Percentiles rank a stretch among this genome's conserved stretches.
Evolutionary conservation across 768 basidiomycete species (phyloP).

Genomic region (Neoboletus brunneissimus): DNA sequence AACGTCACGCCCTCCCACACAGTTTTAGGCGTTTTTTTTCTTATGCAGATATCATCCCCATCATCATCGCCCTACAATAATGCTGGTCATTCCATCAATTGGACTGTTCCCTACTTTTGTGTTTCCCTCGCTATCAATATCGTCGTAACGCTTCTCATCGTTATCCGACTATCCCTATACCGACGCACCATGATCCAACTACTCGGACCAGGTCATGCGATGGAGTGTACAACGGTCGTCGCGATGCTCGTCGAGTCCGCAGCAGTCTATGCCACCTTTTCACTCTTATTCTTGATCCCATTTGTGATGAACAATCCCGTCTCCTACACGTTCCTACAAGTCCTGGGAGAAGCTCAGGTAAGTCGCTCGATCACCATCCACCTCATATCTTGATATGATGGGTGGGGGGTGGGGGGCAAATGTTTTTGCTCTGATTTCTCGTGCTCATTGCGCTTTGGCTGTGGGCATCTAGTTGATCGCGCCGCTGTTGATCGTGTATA

Average conservation of each 20-base stretch:
- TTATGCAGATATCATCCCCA: constrained; percentile 26
- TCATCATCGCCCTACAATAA: constrained; percentile 26
- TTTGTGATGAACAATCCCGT: constrained; percentile 14
- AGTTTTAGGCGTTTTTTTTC: constrained; percentile 28
- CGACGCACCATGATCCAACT: constrained; percentile 17
- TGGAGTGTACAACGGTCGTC: constrained; percentile 25
- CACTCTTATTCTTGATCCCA: constrained; percentile 27
- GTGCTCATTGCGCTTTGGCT: constrained; percentile 3
- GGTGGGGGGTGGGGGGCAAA: neutral
- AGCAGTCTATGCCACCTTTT: constrained; percentile 28
- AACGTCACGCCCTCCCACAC: neutral
- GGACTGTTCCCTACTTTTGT: constrained; percentile 28
- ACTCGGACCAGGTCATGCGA: constrained; percentile 22
- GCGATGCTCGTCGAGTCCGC: constrained; percentile 30
- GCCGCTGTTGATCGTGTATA: constrained; percentile 38
- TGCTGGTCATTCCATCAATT: constrained; percentile 15
- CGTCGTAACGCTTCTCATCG: constrained; percentile 24
- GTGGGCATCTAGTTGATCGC: constrained; percentile 32
- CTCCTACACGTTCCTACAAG: constrained; percentile 35
- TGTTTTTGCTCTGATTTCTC: neutral
- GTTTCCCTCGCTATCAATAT: constrained; percentile 29
- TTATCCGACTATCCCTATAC: constrained; percentile 26
- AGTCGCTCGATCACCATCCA: neutral
- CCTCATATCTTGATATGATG: neutral
- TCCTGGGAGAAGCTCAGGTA: constrained; percentile 35